phyloP scores from a whole-genome alignment of 2,329 filamentous ascomycete species.

The Zymoseptoria pseudotritici region DNA sequence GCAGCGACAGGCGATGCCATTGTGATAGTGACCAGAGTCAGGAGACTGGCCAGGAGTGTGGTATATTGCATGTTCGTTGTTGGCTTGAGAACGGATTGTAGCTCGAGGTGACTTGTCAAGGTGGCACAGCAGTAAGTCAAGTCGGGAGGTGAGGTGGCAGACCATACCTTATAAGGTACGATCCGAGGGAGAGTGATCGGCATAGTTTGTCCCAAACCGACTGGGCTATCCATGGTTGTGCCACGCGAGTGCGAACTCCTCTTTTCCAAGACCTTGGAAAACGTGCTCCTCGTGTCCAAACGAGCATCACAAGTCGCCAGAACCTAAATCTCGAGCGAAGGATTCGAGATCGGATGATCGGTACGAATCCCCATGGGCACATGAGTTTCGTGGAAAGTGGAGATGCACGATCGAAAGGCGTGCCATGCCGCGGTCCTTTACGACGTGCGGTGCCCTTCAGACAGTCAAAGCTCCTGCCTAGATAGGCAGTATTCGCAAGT shows the following conservation, averaged over 20 bases:
- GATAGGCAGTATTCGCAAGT: neutral
- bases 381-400: neutral
- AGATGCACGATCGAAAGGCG: neutral
- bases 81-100: neutral
- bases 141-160: neutral
- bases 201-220: neutral
- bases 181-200: neutral
- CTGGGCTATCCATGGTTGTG: neutral
- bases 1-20: conserved; percentile 1
- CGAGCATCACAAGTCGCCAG: neutral
- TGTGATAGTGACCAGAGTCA: conserved; percentile 5
- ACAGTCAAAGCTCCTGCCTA: neutral
- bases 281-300: neutral
- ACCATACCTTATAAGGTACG: neutral
- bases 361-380: neutral
- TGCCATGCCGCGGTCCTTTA: neutral
- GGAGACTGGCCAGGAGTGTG: conserved; percentile 1
- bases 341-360: neutral
- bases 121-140: neutral
- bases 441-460: neutral
- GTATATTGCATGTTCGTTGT: conserved; percentile 5
- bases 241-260: neutral
- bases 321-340: neutral
- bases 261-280: no score
- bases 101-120: neutral